A percentile compares a stretch with the other conserved stretches of the same genome.
phyloP scores from a whole-genome alignment of 2,329 filamentous ascomycete genomes.

The Aspergillus hortae region DNA sequence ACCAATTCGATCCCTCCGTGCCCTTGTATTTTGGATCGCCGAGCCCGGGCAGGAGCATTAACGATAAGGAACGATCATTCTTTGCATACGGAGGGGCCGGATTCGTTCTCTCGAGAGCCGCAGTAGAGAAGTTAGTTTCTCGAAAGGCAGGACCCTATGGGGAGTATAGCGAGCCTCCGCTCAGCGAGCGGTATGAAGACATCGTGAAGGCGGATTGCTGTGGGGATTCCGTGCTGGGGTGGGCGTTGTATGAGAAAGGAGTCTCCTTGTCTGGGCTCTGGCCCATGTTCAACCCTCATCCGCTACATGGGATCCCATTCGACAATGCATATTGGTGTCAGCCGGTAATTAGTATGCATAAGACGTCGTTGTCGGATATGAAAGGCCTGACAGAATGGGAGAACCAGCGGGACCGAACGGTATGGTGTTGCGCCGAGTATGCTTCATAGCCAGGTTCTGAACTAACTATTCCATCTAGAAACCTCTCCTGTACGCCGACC shows the following conservation, averaged over 20 bases:
- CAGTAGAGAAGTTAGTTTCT: slow-evolving; percentile 41
- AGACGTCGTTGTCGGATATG: slow-evolving; percentile 48
- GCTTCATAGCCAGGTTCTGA: neutral
- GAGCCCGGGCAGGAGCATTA: slow-evolving; percentile 33
- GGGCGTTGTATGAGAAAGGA: slow-evolving; percentile 44
- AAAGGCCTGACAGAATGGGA: slow-evolving; percentile 47
- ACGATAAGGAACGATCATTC: slow-evolving; percentile 25
- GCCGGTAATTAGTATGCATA: slow-evolving; percentile 50
- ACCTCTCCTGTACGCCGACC: slow-evolving; percentile 25
- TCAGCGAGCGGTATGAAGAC: slow-evolving; percentile 40
- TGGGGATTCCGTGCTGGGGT: slow-evolving; percentile 52
- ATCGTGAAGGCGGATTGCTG: slow-evolving; percentile 49
- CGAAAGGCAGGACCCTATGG: slow-evolving; percentile 18
- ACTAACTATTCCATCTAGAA: slow-evolving; percentile 6
- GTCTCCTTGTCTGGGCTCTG: slow-evolving; percentile 47
- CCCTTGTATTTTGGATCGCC: slow-evolving; percentile 51
- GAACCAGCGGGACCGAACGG: slow-evolving; percentile 16
- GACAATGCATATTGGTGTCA: slow-evolving; percentile 50
- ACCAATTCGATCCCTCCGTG: slow-evolving; percentile 45
- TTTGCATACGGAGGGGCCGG: slow-evolving; percentile 52
- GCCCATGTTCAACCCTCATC: slow-evolving; percentile 49
- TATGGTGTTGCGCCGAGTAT: slow-evolving; percentile 5
- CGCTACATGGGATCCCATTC: slow-evolving; percentile 49
- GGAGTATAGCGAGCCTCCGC: slow-evolving; percentile 39
- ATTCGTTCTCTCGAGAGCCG: slow-evolving; percentile 45